Evolutionary conservation across 2,329 filamentous ascomycete genomes (phyloP), one percentile per base, ranked within the genome.

Genomic region (Colletotrichum chlorophyti): DNA sequence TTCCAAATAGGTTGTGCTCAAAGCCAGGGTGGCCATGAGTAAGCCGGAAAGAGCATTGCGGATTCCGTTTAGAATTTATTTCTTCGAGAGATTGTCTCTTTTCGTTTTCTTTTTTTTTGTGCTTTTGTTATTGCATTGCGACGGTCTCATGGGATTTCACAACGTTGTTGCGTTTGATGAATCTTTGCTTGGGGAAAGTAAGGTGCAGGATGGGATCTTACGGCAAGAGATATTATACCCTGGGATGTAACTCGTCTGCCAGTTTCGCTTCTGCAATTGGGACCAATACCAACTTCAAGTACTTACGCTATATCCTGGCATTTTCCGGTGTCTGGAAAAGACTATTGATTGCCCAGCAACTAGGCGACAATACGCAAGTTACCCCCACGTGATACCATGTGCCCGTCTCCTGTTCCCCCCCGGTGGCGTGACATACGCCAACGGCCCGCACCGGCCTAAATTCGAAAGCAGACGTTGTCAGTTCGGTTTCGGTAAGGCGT

Each of bases 1-100:
- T 38, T 69, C 23, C 11, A 60, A 60, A 24, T 60, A 60, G 45
- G n/a, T n/a, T n/a, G n/a, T n/a, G n/a, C n/a, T n/a, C n/a, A n/a
- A n/a, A n/a, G n/a, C n/a, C n/a, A n/a, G n/a, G n/a, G n/a, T n/a
- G n/a, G n/a, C n/a, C n/a, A n/a, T n/a, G n/a, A n/a, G n/a, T n/a
- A n/a, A n/a, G n/a, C n/a, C n/a, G n/a, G n/a, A n/a, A n/a, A n/a
- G n/a, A n/a, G n/a, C n/a, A n/a, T n/a, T n/a, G n/a, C n/a, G n/a
- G n/a, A n/a, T n/a, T n/a, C n/a, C n/a, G n/a, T n/a, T n/a, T n/a
- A n/a, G n/a, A n/a, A n/a, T n/a, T n/a, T n/a, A n/a, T n/a, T n/a
- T n/a, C n/a, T n/a, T n/a, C n/a, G n/a, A n/a, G n/a, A n/a, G n/a
- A n/a, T n/a, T n/a, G n/a, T n/a, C n/a, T n/a, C n/a, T n/a, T n/a